Evolutionary conservation across 768 basidiomycete genomes (phyloP).

Genomic region (Phanerochaete sordida): DNA sequence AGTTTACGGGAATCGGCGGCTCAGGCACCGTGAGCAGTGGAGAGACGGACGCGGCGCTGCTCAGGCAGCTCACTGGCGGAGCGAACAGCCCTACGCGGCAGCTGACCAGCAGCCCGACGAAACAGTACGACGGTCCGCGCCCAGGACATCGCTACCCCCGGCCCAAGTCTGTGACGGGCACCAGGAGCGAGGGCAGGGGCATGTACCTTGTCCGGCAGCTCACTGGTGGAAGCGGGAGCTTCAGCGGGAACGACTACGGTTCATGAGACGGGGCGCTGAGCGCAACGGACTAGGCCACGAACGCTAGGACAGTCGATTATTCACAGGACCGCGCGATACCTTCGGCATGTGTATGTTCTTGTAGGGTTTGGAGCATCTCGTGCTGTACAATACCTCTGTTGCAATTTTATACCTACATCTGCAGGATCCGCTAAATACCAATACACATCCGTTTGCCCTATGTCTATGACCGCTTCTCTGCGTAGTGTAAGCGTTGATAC

Average conservation of each 20-base stretch:
- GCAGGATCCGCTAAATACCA: background rate
- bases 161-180: slow-evolving; percentile 77
- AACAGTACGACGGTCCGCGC: slow-evolving; percentile 48
- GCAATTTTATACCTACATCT: background rate
- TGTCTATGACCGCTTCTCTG: background rate
- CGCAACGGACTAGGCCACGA: too few relatives aligned
- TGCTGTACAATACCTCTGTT: background rate
- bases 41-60: slow-evolving; percentile 23
- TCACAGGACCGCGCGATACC: too few relatives aligned
- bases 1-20: slow-evolving; percentile 70
- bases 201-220: slow-evolving; percentile 79
- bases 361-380: background rate
- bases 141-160: slow-evolving; percentile 42
- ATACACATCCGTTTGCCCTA: too few relatives aligned
- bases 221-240: slow-evolving; percentile 48
- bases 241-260: slow-evolving; percentile 20
- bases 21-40: slow-evolving; percentile 16
- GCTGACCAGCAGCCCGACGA: slow-evolving; percentile 64
- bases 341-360: too few relatives aligned
- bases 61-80: slow-evolving; percentile 64
- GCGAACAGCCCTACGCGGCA: slow-evolving; percentile 67
- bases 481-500: background rate
- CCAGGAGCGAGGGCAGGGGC: slow-evolving; percentile 64
- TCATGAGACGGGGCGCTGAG: too few relatives aligned
- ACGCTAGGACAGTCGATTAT: too few relatives aligned